Percentiles rank a stretch among this genome's conserved stretches.
These are phyloP conservation scores for Zasmidium cellare DNA, from an alignment of 2,329 filamentous ascomycete species.

Conservation along the genomic window DNA sequence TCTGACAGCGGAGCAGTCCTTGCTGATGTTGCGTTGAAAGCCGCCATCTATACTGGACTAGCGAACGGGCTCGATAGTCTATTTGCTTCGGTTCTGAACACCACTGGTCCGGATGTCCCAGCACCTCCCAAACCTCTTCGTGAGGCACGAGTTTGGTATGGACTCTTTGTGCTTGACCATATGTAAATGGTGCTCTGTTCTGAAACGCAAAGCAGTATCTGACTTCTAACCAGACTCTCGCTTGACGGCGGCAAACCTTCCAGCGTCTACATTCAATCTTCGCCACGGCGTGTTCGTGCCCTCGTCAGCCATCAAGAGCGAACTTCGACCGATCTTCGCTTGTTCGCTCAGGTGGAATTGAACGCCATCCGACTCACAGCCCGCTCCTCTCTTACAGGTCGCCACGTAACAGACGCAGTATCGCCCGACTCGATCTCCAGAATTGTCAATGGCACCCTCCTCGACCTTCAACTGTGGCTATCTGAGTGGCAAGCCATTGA, in stretches of 20 bases:
- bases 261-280: constrained; percentile 37
- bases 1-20: constrained; percentile 54
- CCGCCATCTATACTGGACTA: constrained; percentile 52
- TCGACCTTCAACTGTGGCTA: constrained; percentile 54
- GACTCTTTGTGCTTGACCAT: constrained; percentile 54
- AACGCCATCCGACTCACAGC: constrained; percentile 42
- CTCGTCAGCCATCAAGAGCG: constrained; percentile 46
- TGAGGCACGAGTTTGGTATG: constrained; percentile 55
- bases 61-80: constrained; percentile 17
- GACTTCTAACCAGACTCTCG: constrained; percentile 30
- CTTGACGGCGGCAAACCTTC: constrained; percentile 49
- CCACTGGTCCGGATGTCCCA: neutral
- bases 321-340: constrained; percentile 51
- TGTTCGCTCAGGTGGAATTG: constrained; percentile 55
- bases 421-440: constrained; percentile 18
- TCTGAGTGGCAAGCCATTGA: constrained; percentile 39
- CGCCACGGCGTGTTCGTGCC: constrained; percentile 47
- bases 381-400: constrained; percentile 18
- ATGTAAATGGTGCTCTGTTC: constrained; percentile 25
- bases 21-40: constrained; percentile 51
- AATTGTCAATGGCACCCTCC: constrained; percentile 43
- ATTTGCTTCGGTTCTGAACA: neutral
- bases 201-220: too few species aligned
- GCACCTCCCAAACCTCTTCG: neutral
- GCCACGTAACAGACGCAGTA: constrained; percentile 20